A percentile compares a stretch with the other conserved stretches of the same genome.
Evolutionary conservation across 768 basidiomycete genomes (phyloP).

Genomic region (Pulveroboletus sp.): DNA sequence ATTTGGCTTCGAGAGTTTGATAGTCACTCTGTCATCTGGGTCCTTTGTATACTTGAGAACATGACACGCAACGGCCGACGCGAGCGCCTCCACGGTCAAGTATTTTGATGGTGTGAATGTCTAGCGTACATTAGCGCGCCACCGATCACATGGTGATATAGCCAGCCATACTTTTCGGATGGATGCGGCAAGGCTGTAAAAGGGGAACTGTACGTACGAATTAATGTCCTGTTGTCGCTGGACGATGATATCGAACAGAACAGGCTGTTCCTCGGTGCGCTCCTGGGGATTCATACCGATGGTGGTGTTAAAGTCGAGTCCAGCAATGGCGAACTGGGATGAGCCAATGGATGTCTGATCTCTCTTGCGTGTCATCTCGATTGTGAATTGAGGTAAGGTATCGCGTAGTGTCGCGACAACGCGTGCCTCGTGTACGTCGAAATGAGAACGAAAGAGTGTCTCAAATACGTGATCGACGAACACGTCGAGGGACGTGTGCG

Average conservation of each 20-base stretch:
- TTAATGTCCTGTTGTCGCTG: background rate
- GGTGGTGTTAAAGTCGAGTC: conserved; percentile 49
- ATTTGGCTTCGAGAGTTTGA: conserved; percentile 66
- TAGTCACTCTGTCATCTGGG: conserved; percentile 33
- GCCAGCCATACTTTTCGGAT: conserved; percentile 14
- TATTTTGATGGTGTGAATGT: conserved; percentile 45
- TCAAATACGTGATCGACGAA: conserved; percentile 40
- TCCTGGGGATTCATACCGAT: conserved; percentile 70
- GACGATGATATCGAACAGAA: conserved; percentile 49
- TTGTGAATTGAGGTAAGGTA: conserved; percentile 40
- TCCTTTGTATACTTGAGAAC: conserved; percentile 34
- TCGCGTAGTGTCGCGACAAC: conserved; percentile 46
- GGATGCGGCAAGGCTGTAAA: conserved; percentile 29
- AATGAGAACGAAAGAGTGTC: conserved; percentile 34
- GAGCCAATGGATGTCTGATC: conserved; percentile 14
- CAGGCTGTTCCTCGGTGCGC: conserved; percentile 56
- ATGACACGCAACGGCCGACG: conserved; percentile 48
- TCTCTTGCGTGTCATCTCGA: conserved; percentile 35
- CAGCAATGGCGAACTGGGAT: conserved; percentile 26
- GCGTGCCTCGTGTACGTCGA: conserved; percentile 33
- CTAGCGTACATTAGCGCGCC: conserved; percentile 31
- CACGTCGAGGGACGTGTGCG: conserved; percentile 43
- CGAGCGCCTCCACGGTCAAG: conserved; percentile 68
- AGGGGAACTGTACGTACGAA: conserved; percentile 6
- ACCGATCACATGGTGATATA: background rate